Evolutionary conservation across 1,284 basidiomycete genomes (phyloP).

Genomic region (Rhizoctonia solani): DNA sequence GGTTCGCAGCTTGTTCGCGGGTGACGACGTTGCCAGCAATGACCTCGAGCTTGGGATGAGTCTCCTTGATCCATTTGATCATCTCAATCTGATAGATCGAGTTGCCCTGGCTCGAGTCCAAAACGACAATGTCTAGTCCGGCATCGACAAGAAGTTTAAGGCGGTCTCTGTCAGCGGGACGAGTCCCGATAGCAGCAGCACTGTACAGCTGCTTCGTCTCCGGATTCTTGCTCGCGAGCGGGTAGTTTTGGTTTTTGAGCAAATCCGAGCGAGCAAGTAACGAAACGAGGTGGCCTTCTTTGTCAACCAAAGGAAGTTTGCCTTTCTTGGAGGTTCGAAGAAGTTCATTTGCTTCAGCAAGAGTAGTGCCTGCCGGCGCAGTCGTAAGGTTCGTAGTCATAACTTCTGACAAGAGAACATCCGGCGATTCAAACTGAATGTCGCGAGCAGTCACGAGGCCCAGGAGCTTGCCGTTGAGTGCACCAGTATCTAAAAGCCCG

Average conservation of each 20-base stretch:
- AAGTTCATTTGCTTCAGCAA: constrained; percentile 91
- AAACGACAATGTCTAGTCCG: constrained; percentile 91
- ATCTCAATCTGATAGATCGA: constrained; percentile 94
- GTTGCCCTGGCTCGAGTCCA: constrained; percentile 98
- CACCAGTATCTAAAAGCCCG: constrained; percentile 71
- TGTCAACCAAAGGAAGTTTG: constrained; percentile 90
- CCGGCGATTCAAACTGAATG: constrained; percentile 85
- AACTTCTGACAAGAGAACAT: constrained; percentile 74
- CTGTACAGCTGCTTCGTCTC: constrained; percentile 96
- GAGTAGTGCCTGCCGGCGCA: constrained; percentile 82
- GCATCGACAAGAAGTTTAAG: constrained; percentile 88
- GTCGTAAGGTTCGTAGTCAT: constrained; percentile 89
- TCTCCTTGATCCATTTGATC: constrained; percentile 91
- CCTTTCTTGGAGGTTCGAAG: constrained; percentile 98
- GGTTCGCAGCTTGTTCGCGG: constrained; percentile 92
- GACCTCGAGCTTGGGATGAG: constrained; percentile 83
- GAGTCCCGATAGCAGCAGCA: constrained; percentile 96
- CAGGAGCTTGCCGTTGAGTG: constrained; percentile 86
- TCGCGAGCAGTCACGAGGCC: constrained; percentile 98
- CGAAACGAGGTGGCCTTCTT: constrained; percentile 73
- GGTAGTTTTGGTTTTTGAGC: constrained; percentile 97
- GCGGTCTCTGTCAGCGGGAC: constrained; percentile 85
- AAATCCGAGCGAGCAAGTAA: constrained; percentile 95
- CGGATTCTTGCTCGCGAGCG: constrained; percentile 90
- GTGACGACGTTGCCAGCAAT: constrained; percentile 98